Evolutionary conservation across 2,329 filamentous ascomycete genomes (phyloP), one percentile per base, ranked within the genome.

Genomic region (Nigrospora oryzae): DNA sequence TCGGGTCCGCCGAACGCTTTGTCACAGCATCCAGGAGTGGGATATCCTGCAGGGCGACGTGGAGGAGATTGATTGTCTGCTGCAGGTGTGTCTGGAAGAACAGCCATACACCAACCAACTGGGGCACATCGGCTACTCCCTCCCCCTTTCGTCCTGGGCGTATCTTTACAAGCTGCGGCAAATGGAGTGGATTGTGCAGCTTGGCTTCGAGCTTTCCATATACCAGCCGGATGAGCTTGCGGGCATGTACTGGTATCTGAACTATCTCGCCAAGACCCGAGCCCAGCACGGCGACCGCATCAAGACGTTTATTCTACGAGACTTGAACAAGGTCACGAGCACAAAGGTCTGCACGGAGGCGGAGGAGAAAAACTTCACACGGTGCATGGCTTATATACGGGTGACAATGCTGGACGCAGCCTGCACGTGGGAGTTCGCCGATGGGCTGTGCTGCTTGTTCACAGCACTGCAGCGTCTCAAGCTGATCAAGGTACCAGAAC

Each of bases 201-300:
- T 96, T 31, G 93, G 94, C 12, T 97, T 98, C 62, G 93, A 98
- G 64, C 81, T 96, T 12, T 84, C 91, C 37, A 79, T 95, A 11
- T 97, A 97, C 63, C 82, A 91, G 43, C 75, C 81, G 0, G 85
- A 95, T 61, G 93, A 98, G 62, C 73, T 93, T 11, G 77, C 82
- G 1, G 82, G 81, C 19, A 95, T 96, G 86, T 97, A 97, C 63
- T 93, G 86, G 81, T 89, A 95, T 61, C 68, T 95, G 50, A 79
- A 86, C 53, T 79, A 87, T 66, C 68, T 94, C 47, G 71, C 85
- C 57, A 77, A 82, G 59, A 79, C 84, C 45, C 72, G 84, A 49
- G 66, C 80, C 38, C 74, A 81, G 58, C 80, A 96, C 56, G 67
- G 85, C 19, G 83, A 89, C 53, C 77, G 86, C 43, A 88, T 93